A percentile compares a stretch with the other conserved stretches of the same genome.
Evolutionary conservation across 129 eudicot genomes (phyloP).

Genomic region (Saposhnikovia divaricata): DNA sequence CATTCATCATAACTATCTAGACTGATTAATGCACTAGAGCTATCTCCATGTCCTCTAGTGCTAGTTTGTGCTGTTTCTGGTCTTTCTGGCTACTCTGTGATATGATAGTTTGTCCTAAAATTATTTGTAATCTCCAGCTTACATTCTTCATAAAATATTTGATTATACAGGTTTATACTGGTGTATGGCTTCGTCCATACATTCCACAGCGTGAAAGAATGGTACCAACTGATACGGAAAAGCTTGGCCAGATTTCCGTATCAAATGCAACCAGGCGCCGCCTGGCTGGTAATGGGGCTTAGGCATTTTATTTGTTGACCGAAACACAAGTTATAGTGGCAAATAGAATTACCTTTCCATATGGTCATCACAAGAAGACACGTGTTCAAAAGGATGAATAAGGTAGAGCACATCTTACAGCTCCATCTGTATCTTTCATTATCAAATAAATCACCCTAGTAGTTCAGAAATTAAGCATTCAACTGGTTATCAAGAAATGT

Average conservation of each 20-base stretch:
- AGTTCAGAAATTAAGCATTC: neutral
- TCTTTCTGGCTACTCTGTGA: neutral
- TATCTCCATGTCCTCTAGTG: neutral
- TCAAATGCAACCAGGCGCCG: constrained; percentile 92
- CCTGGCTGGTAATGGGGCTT: constrained; percentile 64
- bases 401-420: neutral
- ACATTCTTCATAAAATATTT: neutral
- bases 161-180: constrained; percentile 71
- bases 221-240: constrained; percentile 39
- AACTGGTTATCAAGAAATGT: neutral
- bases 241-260: constrained; percentile 74
- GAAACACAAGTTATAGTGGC: neutral
- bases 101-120: neutral
- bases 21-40: too few relatives aligned
- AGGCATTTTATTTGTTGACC: neutral
- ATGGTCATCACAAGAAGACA: neutral
- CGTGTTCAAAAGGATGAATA: neutral
- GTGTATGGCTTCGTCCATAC: constrained; percentile 79
- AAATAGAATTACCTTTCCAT: neutral
- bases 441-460: neutral
- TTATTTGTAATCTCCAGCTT: neutral
- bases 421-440: neutral
- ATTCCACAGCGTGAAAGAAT: constrained; percentile 60
- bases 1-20: neutral
- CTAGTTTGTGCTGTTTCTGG: neutral